Conservation (phyloP, 768 basidiomycete genomes). For the Boletus sp. region DNA sequence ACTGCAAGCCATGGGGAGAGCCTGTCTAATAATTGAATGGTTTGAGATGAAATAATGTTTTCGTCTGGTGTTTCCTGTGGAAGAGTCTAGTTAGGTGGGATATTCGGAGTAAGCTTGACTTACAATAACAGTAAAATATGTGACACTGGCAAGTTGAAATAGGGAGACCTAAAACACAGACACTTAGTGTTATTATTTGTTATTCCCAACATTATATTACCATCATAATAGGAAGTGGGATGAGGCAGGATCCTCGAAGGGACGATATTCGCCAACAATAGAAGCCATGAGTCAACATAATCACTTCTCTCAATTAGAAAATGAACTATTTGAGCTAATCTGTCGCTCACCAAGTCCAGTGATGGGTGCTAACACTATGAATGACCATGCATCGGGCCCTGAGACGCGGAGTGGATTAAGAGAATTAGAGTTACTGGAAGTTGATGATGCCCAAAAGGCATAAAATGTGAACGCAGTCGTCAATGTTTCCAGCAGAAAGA, state of each 20-base stretch:
- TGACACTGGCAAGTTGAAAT: constrained; percentile 17
- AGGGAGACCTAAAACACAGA: constrained; percentile 16
- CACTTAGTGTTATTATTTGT: not conserved
- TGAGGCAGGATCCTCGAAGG: not conserved
- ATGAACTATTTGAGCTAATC: not conserved
- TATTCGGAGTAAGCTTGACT: not conserved
- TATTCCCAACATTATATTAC: constrained; percentile 3
- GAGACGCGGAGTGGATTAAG: no score
- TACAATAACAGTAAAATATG: not conserved
- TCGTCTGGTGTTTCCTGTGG: not conserved
- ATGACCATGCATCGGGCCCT: no score
- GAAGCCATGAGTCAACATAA: constrained; percentile 13
- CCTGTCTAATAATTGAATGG: no score
- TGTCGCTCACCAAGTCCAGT: not conserved
- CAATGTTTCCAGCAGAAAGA: no score
- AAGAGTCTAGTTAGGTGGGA: not conserved
- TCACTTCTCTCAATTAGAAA: not conserved
- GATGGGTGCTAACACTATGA: not conserved
- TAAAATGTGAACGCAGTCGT: no score
- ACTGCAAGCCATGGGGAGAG: no score
- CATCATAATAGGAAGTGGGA: constrained; percentile 14
- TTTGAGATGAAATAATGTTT: no score
- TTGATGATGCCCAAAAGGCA: no score
- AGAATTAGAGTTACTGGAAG: no score
- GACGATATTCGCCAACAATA: constrained; percentile 22